phyloP scores from a whole-genome alignment of 1,284 basidiomycete species.

The Marasmius sp. region DNA sequence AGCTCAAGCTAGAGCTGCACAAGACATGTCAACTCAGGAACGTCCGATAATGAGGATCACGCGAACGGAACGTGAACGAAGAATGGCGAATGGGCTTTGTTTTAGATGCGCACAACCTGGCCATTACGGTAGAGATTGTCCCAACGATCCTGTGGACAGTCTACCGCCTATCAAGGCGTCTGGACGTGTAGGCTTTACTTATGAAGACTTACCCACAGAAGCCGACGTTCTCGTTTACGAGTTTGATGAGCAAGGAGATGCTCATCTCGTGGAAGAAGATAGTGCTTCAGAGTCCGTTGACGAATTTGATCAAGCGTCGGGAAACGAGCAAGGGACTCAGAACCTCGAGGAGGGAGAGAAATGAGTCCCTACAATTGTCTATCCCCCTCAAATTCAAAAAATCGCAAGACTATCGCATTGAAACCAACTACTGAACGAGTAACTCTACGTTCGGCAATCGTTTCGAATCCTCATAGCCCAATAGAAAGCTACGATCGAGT shows the following conservation, averaged over 20 bases:
- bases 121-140: not conserved
- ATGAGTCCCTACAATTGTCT: too few relatives aligned
- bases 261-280: not conserved
- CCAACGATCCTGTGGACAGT: not conserved
- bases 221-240: not conserved
- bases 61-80: not conserved
- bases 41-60: not conserved
- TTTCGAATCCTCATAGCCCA: too few relatives aligned
- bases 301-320: not conserved
- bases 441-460: too few relatives aligned
- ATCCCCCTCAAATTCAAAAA: not conserved
- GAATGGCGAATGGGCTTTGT: not conserved
- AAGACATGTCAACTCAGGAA: not conserved
- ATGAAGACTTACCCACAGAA: not conserved
- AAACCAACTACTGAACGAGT: not conserved
- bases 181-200: not conserved
- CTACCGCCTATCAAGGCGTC: not conserved
- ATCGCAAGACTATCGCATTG: too few relatives aligned
- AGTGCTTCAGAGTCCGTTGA: too few relatives aligned
- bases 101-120: not conserved
- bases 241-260: not conserved
- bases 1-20: not conserved
- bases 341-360: not conserved
- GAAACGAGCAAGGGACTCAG: slow-evolving; percentile 5
- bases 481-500: not conserved